These are phyloP conservation scores for Lepidium didymum DNA, from an alignment of 345 rosid species.

Conservation along the genomic window DNA sequence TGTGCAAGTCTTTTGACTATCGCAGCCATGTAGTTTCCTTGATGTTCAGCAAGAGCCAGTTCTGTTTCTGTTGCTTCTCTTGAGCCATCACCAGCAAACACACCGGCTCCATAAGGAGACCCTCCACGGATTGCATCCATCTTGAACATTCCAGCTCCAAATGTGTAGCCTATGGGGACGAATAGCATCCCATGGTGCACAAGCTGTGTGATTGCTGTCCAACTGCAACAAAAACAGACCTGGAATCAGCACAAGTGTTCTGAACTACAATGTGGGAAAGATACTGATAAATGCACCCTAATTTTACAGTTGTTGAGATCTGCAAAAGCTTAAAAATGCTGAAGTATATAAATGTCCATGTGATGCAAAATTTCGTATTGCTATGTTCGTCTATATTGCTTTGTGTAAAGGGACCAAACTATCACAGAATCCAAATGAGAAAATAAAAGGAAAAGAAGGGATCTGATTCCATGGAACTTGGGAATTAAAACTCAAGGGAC, in stretches of 20 bases:
- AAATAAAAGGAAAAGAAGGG: neutral
- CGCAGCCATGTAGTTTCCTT: conserved; percentile 68
- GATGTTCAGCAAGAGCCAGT: conserved; percentile 70
- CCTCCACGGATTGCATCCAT: conserved; percentile 74
- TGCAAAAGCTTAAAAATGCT: neutral
- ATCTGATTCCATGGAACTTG: neutral
- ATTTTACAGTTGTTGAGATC: neutral
- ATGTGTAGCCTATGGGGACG: conserved; percentile 78
- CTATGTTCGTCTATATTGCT: neutral
- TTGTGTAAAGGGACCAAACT: neutral
- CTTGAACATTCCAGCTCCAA: conserved; percentile 76
- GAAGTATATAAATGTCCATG: neutral
- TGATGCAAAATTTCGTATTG: neutral
- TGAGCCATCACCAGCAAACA: conserved; percentile 69
- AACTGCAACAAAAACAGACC: conserved; percentile 31
- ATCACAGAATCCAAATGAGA: neutral
- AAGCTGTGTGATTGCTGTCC: conserved; percentile 75
- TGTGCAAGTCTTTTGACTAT: conserved; percentile 52
- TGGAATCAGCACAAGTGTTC: neutral
- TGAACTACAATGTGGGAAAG: neutral
- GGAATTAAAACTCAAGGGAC: neutral
- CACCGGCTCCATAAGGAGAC: conserved; percentile 68
- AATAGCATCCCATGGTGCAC: conserved; percentile 85
- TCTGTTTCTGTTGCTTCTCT: conserved; percentile 64
- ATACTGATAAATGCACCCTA: neutral